phyloP scores from a whole-genome alignment of 495 filamentous ascomycete species.

The Cercophora newfieldiana region DNA sequence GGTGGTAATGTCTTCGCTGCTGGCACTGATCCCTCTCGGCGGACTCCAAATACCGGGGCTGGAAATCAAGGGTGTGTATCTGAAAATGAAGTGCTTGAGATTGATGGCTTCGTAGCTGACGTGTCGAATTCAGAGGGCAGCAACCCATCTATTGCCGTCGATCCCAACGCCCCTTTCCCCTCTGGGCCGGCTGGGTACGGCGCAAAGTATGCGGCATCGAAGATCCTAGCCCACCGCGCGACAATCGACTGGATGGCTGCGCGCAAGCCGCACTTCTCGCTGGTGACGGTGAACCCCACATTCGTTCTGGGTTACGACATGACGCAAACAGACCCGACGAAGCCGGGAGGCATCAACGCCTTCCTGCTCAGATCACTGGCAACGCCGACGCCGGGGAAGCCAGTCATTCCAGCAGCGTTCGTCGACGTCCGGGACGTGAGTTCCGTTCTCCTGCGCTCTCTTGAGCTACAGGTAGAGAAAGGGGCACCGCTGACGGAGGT shows the following conservation, averaged over 20 bases:
- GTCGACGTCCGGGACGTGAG: constrained; percentile 49
- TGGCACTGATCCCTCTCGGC: constrained; percentile 16
- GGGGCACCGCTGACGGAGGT: constrained; percentile 29
- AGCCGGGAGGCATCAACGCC: constrained; percentile 10
- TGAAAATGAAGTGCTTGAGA: background rate
- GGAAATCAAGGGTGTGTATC: constrained; percentile 13
- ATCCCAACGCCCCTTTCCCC: constrained; percentile 18
- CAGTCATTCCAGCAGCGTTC: constrained; percentile 14
- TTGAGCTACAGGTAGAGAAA: constrained; percentile 28
- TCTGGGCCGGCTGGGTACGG: constrained; percentile 14
- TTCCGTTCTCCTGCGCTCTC: constrained; percentile 35
- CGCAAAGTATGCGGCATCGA: constrained; percentile 22
- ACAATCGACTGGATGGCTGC: constrained; percentile 29
- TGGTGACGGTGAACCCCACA: constrained; percentile 28
- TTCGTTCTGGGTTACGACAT: constrained; percentile 25
- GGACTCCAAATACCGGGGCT: constrained; percentile 3
- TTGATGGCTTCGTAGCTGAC: background rate
- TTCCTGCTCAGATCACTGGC: constrained; percentile 30
- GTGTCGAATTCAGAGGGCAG: background rate
- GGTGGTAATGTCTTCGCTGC: constrained; percentile 17
- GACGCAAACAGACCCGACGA: constrained; percentile 3
- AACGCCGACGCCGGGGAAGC: constrained; percentile 30
- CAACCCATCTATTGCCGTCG: constrained; percentile 12
- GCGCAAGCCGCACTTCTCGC: constrained; percentile 25
- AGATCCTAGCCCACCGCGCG: constrained; percentile 24